Base-by-base conservation (phyloP, 768 basidiomycete genomes). In the Tubosaeta sp. region DNA sequence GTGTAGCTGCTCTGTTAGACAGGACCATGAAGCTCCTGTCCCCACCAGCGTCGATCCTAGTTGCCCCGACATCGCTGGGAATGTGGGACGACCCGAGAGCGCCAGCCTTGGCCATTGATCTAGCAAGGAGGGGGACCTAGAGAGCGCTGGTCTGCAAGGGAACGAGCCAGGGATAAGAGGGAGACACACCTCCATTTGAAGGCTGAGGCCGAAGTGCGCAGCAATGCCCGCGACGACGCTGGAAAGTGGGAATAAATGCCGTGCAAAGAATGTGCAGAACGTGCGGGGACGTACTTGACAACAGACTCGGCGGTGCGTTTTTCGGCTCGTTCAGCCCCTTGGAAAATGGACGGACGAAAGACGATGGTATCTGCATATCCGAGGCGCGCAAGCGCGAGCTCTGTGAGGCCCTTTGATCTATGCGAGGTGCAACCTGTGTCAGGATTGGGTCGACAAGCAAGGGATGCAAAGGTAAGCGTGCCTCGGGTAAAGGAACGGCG, bases 371-470 rank as follows among this genome's bases (percentile, higher is more conserved):
- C 87, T 12, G 70, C 61, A 63, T 90, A 91, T 10, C 86, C 87
- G 6, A 90, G 67, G 4, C 67, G 68, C 0, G 87, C 84, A 18
- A 92, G 72, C 0, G 70, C 84, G 41, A 77, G 70, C 63, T 91
- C 90, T 0, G 90, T 91, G 27, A 82, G 68, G 14, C 86, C 90
- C 67, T 90, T 90, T 59, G 80, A 83, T 75, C 84, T 87, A 45
- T 38, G 22, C 5, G 7, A 0, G 14, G n/a, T n/a, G n/a, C n/a
- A n/a, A n/a, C n/a, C n/a, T n/a, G n/a, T n/a, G n/a, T n/a, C n/a
- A n/a, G n/a, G 50, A 40, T 6, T 13, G 43, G 41, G 22, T 36
- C 1, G 25, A 7, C n/a, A 8, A 29, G 13, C 8, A 12, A 9
- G 21, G 21, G 4, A 6, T 19, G 18, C 11, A 12, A 44, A 29